Conservation (phyloP, 306 rosid genomes). For the Coriaria nepalensis region DNA sequence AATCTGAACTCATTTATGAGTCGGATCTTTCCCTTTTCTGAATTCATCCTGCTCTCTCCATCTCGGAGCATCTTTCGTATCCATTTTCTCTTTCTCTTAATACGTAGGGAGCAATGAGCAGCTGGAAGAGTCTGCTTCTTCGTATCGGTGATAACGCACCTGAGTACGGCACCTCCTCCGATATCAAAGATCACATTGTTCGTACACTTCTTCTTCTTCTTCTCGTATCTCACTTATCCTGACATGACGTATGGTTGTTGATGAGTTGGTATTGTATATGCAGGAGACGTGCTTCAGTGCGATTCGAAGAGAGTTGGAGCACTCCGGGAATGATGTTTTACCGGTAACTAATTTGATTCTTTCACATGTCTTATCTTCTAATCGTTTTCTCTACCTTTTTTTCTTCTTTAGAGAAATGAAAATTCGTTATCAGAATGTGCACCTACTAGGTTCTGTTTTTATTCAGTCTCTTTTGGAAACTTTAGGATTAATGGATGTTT, state of each 20-base stretch:
- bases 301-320: constrained; percentile 82
- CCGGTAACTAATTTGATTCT: constrained; percentile 20
- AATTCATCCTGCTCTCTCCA: too few relatives aligned
- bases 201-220: constrained; percentile 11
- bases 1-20: too few relatives aligned
- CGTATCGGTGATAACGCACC: constrained; percentile 86
- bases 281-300: constrained; percentile 79
- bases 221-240: neutral
- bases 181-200: constrained; percentile 90
- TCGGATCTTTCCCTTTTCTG: too few relatives aligned
- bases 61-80: neutral
- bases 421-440: neutral
- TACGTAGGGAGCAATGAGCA: constrained; percentile 27
- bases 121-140: constrained; percentile 74
- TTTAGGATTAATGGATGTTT: too few relatives aligned
- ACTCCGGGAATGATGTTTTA: constrained; percentile 44
- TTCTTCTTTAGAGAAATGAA: neutral
- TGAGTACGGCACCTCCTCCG: constrained; percentile 67
- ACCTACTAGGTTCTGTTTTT: neutral
- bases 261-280: constrained; percentile 9
- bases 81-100: neutral
- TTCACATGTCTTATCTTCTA: neutral
- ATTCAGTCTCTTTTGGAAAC: too few relatives aligned
- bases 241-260: neutral
- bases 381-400: neutral